Evolutionary conservation across 768 basidiomycete genomes (phyloP).

Genomic region (Termitomyces sp.): DNA sequence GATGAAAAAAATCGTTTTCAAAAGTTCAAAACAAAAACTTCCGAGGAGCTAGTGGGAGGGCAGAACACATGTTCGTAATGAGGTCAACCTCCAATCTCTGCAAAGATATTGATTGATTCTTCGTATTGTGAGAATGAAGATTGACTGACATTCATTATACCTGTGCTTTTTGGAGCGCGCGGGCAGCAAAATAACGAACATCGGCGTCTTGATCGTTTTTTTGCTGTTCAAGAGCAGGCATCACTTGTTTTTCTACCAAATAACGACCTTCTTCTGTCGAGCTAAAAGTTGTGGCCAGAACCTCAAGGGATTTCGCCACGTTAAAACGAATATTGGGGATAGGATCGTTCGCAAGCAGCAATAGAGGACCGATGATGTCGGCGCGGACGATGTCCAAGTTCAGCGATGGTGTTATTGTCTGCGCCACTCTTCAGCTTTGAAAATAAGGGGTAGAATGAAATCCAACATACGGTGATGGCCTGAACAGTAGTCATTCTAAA

Average conservation of each 20-base stretch:
- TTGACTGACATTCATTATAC: slow-evolving; percentile 10
- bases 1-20: slow-evolving; percentile 1
- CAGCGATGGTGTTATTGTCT: slow-evolving; percentile 96
- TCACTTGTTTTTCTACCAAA: slow-evolving; percentile 68
- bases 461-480: slow-evolving; percentile 80
- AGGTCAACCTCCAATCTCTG: neutral
- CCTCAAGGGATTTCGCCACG: slow-evolving; percentile 92
- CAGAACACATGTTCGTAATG: neutral
- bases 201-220: slow-evolving; percentile 91
- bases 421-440: slow-evolving; percentile 4
- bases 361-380: slow-evolving; percentile 80
- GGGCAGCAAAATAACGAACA: slow-evolving; percentile 89
- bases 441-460: slow-evolving; percentile 11
- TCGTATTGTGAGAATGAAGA: neutral
- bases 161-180: slow-evolving; percentile 63
- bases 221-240: slow-evolving; percentile 83
- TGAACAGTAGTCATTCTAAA: slow-evolving; percentile 99
- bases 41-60: neutral
- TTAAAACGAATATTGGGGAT: slow-evolving; percentile 99
- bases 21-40: neutral
- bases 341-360: slow-evolving; percentile 80
- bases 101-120: neutral
- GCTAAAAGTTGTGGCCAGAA: slow-evolving; percentile 72
- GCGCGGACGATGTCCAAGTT: slow-evolving; percentile 78
- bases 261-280: slow-evolving; percentile 64